Evolutionary conservation across 2,329 filamentous ascomycete genomes (phyloP).

Genomic region (Hypoxylon sp.): DNA sequence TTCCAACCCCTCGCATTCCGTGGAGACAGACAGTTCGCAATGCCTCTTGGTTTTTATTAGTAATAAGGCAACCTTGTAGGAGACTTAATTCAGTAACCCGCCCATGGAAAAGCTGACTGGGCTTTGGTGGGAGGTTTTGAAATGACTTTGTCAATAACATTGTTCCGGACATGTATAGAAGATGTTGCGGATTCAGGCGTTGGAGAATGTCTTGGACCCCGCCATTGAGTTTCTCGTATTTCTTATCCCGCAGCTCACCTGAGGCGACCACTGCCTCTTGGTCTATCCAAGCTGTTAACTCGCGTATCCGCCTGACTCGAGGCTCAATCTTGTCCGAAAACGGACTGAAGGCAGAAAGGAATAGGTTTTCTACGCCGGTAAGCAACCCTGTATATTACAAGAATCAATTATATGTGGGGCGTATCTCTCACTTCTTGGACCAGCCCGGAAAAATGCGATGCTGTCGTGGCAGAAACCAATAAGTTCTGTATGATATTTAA

Average conservation of each 20-base stretch:
- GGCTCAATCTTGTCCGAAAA: constrained; percentile 10
- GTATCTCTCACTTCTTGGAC: constrained; percentile 3
- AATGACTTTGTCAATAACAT: background rate
- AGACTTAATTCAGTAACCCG: background rate
- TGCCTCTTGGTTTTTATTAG: background rate
- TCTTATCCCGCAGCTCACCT: background rate
- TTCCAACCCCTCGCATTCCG: constrained; percentile 16
- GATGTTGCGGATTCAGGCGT: background rate
- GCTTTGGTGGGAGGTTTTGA: constrained; percentile 10
- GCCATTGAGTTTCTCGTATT: background rate
- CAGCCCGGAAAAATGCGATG: background rate
- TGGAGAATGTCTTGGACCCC: constrained; percentile 10
- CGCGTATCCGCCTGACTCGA: constrained; percentile 6
- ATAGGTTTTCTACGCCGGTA: constrained; percentile 7
- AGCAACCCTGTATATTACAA: background rate
- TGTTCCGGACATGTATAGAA: background rate
- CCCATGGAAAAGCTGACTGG: constrained; percentile 1
- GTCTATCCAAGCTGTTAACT: constrained; percentile 8
- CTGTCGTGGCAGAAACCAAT: constrained; percentile 17
- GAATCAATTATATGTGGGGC: background rate
- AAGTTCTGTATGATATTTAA: constrained; percentile 9
- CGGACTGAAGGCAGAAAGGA: background rate
- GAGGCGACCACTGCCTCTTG: constrained; percentile 7
- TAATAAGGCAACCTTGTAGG: background rate
- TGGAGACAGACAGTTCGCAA: constrained; percentile 2